A percentile compares a stretch with the other conserved stretches of the same genome.
phyloP scores from a whole-genome alignment of 805 yeast genomes.

The Sugiyamaella smithiae region DNA sequence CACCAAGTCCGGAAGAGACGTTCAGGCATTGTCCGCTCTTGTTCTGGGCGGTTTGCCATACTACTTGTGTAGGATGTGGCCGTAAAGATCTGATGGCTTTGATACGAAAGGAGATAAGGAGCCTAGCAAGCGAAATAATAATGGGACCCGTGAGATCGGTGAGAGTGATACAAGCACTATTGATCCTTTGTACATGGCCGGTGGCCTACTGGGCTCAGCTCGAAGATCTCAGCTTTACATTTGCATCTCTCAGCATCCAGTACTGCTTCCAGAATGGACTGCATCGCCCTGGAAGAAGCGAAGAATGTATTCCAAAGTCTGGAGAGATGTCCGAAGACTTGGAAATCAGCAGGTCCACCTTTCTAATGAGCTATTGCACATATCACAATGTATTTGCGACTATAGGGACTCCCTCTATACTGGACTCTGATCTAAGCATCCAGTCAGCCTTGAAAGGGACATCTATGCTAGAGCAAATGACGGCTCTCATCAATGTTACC shows the following conservation, averaged over 20 bases:
- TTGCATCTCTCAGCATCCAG: conserved; percentile 5
- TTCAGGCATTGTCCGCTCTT: conserved; percentile 1
- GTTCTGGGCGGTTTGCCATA: conserved; percentile 6
- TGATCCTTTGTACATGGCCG: conserved; percentile 5
- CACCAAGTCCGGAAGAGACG: not conserved
- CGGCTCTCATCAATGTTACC: not conserved
- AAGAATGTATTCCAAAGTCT: not conserved
- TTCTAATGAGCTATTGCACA: not conserved
- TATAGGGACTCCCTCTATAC: not conserved
- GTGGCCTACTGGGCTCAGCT: conserved; percentile 1
- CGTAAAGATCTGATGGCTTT: not conserved
- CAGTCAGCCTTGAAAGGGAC: not conserved
- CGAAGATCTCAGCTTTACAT: conserved; percentile 4
- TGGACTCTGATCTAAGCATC: not conserved
- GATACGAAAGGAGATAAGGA: not conserved
- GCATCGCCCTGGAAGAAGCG: conserved; percentile 1
- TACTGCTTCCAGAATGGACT: conserved; percentile 1
- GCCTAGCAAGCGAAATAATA: not conserved
- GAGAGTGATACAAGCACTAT: not conserved
- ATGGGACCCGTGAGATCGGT: not conserved
- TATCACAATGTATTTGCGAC: not conserved
- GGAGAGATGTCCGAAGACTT: not conserved
- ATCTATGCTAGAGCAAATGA: not conserved
- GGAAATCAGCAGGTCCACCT: not conserved
- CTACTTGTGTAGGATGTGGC: not conserved